Evolutionary conservation across 345 rosid species (phyloP).

Genomic region (Eucalyptus guilfoylei): DNA sequence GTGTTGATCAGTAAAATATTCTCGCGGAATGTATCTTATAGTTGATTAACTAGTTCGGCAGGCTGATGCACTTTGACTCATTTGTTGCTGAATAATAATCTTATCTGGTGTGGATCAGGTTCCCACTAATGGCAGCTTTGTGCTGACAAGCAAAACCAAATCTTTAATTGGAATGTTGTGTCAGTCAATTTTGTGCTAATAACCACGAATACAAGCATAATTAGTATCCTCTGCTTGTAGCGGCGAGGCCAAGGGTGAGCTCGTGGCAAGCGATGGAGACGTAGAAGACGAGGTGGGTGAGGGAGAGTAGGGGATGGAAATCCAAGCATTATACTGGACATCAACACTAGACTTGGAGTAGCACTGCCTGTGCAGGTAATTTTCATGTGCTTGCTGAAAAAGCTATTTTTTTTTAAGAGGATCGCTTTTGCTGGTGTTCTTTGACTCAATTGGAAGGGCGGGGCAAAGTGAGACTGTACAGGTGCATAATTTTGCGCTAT

Average conservation of each 20-base stretch:
- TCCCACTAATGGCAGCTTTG: not conserved
- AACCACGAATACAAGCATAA: not conserved
- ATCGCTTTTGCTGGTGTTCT: not conserved
- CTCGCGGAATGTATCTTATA: not conserved
- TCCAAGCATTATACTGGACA: constrained; percentile 68
- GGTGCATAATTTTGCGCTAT: not conserved
- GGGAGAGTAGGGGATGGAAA: constrained; percentile 60
- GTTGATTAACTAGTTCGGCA: not conserved
- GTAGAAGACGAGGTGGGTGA: too few species aligned
- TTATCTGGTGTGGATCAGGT: not conserved
- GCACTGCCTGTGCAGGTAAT: constrained; percentile 81
- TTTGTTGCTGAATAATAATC: not conserved
- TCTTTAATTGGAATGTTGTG: not conserved
- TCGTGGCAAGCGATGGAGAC: too few species aligned
- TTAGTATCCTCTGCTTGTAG: not conserved
- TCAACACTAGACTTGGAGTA: constrained; percentile 80
- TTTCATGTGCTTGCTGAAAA: not conserved
- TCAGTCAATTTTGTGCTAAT: not conserved
- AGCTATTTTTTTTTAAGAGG: not conserved
- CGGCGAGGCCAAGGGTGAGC: too few species aligned
- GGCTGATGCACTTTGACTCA: not conserved
- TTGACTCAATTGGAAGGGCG: too few species aligned
- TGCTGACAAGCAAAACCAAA: not conserved
- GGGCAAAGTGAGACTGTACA: too few species aligned
- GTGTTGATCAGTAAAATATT: too few species aligned